Conservation (phyloP, 2,329 filamentous ascomycete genomes). For the Pestalotiopsis sp. region DNA sequence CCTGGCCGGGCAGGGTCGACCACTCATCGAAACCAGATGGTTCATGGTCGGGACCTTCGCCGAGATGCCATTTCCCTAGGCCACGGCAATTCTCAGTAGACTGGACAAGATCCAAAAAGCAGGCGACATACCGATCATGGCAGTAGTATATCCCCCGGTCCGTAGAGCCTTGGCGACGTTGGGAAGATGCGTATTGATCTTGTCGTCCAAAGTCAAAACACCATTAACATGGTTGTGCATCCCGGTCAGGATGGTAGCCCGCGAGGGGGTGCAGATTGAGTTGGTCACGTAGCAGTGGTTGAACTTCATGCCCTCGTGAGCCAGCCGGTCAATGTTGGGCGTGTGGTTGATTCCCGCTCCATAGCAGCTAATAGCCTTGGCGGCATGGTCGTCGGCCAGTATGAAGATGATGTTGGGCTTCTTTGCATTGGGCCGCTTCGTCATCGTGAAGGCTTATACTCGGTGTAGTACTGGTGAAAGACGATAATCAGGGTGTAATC, state of each 20-base stretch:
- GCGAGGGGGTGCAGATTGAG: constrained; percentile 53
- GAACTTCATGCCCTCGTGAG: constrained; percentile 51
- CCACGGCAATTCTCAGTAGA: background rate
- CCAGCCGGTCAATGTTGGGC: constrained; percentile 52
- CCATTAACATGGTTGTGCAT: constrained; percentile 57
- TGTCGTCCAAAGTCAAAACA: constrained; percentile 50
- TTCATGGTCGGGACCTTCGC: constrained; percentile 46
- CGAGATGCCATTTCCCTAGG: constrained; percentile 51
- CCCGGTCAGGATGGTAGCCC: constrained; percentile 51
- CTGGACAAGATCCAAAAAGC: background rate
- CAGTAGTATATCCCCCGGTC: constrained; percentile 49
- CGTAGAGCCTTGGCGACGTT: constrained; percentile 55
- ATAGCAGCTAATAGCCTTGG: constrained; percentile 51
- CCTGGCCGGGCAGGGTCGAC: constrained; percentile 53
- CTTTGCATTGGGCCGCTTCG: background rate
- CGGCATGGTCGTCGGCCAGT: constrained; percentile 57
- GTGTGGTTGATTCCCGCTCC: constrained; percentile 54
- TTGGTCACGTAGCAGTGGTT: constrained; percentile 59
- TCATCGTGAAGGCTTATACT: background rate
- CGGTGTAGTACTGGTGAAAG: background rate
- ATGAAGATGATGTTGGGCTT: constrained; percentile 51
- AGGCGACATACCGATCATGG: constrained; percentile 43
- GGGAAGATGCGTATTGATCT: constrained; percentile 52
- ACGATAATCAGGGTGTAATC: background rate
- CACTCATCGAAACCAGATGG: constrained; percentile 56